phyloP scores from a whole-genome alignment of 2,329 filamentous ascomycete genomes.

The Ceratocystis harringtonii region DNA sequence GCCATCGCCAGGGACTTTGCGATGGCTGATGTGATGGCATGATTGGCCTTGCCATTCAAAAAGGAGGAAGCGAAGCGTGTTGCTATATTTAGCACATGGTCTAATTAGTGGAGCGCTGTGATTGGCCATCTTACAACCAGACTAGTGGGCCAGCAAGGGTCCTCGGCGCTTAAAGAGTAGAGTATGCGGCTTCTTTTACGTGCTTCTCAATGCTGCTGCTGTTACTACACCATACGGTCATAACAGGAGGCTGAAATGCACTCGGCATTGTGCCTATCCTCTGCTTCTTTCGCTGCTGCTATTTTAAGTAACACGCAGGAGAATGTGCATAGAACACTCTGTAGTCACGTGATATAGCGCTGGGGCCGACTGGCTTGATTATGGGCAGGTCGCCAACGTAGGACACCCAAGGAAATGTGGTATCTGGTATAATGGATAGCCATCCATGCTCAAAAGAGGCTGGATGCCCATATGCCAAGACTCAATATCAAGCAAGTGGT shows the following conservation, averaged over 20 bases:
- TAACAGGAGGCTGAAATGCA: too few relatives aligned
- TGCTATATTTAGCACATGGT: neutral
- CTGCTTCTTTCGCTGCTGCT: too few relatives aligned
- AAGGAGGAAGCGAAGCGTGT: neutral
- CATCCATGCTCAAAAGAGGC: neutral
- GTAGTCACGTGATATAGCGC: neutral
- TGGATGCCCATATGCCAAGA: neutral
- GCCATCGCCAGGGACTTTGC: neutral
- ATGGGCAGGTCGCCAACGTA: neutral
- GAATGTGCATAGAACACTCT: too few relatives aligned
- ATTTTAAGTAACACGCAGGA: too few relatives aligned
- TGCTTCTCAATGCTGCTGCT: neutral
- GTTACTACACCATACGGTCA: neutral
- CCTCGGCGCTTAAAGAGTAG: constrained; percentile 1
- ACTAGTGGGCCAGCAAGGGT: neutral
- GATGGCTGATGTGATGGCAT: neutral
- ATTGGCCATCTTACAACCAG: neutral
- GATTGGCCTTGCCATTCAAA: neutral
- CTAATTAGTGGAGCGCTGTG: neutral
- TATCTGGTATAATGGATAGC: neutral
- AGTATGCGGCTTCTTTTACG: neutral
- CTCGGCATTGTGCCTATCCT: too few relatives aligned
- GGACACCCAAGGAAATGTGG: neutral
- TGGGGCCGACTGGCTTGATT: neutral
- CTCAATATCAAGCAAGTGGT: neutral